Evolutionary conservation across 768 basidiomycete species (phyloP).

Genomic region (Hygrocybe punicea): DNA sequence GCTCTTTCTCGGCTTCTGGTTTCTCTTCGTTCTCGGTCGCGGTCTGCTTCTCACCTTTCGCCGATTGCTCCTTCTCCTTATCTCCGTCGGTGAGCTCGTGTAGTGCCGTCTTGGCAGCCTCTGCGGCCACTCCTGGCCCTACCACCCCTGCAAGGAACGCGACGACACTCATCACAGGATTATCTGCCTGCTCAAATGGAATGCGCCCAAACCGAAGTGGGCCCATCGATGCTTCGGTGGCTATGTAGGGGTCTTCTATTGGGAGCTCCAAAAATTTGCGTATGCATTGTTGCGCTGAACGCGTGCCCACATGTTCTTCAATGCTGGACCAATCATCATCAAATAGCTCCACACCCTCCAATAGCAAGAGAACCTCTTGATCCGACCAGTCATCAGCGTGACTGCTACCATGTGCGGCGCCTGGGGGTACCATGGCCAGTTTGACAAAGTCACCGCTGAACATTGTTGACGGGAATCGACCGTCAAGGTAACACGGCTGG

Average conservation of each 20-base stretch:
- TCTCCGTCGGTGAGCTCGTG: slow-evolving; percentile 72
- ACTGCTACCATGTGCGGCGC: slow-evolving; percentile 39
- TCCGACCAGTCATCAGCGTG: slow-evolving; percentile 79
- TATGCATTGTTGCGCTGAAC: slow-evolving; percentile 92
- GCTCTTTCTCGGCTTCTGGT: slow-evolving; percentile 20
- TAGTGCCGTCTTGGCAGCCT: slow-evolving; percentile 87
- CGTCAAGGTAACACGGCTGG: slow-evolving; percentile 89
- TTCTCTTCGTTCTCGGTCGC: slow-evolving; percentile 29
- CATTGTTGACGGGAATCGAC: slow-evolving; percentile 94
- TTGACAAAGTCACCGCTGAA: slow-evolving; percentile 97
- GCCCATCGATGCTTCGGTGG: slow-evolving; percentile 72
- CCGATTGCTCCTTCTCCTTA: slow-evolving; percentile 34
- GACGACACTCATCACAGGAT: slow-evolving; percentile 98
- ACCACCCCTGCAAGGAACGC: slow-evolving; percentile 95
- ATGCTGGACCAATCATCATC: slow-evolving; percentile 95
- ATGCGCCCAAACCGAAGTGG: slow-evolving; percentile 70
- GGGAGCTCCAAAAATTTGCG: slow-evolving; percentile 93
- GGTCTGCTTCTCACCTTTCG: slow-evolving; percentile 30
- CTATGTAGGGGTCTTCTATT: slow-evolving; percentile 92
- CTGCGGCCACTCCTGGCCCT: slow-evolving; percentile 83
- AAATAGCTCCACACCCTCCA: slow-evolving; percentile 98
- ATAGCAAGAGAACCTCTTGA: slow-evolving; percentile 79
- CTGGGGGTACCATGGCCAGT: slow-evolving; percentile 48
- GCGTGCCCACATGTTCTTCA: slow-evolving; percentile 88
- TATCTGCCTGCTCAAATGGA: slow-evolving; percentile 93